These are phyloP conservation scores for Aspergillus egyptiacus DNA, from an alignment of 495 filamentous ascomycete genomes.

Conservation along the genomic window DNA sequence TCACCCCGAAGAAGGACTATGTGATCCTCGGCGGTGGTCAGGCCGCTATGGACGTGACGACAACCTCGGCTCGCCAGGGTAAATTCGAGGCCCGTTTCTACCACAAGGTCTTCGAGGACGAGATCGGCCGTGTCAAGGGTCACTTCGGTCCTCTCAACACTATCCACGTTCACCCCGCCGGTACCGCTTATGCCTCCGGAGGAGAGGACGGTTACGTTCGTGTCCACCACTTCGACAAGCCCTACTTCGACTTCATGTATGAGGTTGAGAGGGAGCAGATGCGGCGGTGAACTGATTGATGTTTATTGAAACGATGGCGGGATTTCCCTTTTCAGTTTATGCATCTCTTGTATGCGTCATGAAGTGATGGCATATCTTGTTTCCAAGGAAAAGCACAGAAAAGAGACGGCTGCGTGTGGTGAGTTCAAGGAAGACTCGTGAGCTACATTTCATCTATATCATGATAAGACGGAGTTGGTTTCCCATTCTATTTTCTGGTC, in stretches of 20 bases:
- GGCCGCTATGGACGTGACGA: conserved; percentile 99
- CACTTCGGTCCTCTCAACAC: conserved; percentile 95
- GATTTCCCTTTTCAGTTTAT: conserved; percentile 22
- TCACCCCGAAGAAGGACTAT: conserved; percentile 92
- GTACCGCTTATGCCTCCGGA: conserved; percentile 85
- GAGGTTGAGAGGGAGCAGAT: conserved; percentile 80
- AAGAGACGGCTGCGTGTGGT: conserved; percentile 19
- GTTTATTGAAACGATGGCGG: conserved; percentile 9
- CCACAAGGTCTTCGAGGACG: conserved; percentile 98
- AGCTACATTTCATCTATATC: conserved; percentile 40
- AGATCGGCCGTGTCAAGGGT: conserved; percentile 92
- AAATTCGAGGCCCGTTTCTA: conserved; percentile 99
- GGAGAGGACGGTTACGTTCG: conserved; percentile 98
- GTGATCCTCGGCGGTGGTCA: conserved; percentile 97
- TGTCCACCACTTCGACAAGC: conserved; percentile 96
- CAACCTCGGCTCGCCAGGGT: conserved; percentile 84
- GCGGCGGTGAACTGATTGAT: conserved; percentile 33
- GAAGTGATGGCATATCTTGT: conserved; percentile 31
- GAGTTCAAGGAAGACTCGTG: conserved; percentile 27
- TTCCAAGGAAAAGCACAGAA: conserved; percentile 25
- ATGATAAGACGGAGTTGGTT: conserved; percentile 46
- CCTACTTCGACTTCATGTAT: conserved; percentile 97
- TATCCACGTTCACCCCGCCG: conserved; percentile 82
- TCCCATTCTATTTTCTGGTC: conserved; percentile 32
- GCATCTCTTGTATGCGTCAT: conserved; percentile 40